Percentiles rank a stretch among this genome's conserved stretches.
These are phyloP conservation scores for Gaillardinia entomophila DNA, from an alignment of 805 yeast species.

Conservation along the genomic window DNA sequence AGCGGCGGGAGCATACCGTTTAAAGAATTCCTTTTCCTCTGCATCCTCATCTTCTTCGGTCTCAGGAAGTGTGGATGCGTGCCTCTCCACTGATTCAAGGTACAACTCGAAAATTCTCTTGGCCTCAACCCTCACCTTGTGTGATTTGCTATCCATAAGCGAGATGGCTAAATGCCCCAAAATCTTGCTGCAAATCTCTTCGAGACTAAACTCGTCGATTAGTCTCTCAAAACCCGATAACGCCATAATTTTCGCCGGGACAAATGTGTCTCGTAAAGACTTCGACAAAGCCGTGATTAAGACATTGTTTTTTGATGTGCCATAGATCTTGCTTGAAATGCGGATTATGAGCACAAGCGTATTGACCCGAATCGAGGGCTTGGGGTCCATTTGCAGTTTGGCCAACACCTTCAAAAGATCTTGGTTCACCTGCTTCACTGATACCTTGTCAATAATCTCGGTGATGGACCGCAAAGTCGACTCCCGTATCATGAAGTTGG, in stretches of 20 bases:
- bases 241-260: constrained; percentile 72
- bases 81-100: constrained; percentile 32
- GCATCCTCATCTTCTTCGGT: constrained; percentile 29
- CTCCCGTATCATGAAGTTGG: constrained; percentile 74
- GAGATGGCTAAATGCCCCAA: constrained; percentile 83
- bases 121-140: constrained; percentile 68
- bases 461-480: constrained; percentile 68
- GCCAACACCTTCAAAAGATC: constrained; percentile 80
- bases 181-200: constrained; percentile 72
- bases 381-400: constrained; percentile 70
- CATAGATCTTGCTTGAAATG: constrained; percentile 54
- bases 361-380: constrained; percentile 71
- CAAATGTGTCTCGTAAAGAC: constrained; percentile 72
- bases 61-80: constrained; percentile 29
- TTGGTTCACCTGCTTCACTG: constrained; percentile 78
- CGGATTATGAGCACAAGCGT: constrained; percentile 66
- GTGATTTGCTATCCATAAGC: constrained; percentile 63
- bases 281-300: constrained; percentile 82
- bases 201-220: constrained; percentile 62
- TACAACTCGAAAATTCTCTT: constrained; percentile 59
- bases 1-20: constrained; percentile 18
- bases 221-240: constrained; percentile 65
- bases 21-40: constrained; percentile 34
- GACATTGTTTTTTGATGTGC: constrained; percentile 59
- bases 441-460: constrained; percentile 56